These are phyloP conservation scores for Aspergillus arachidicola DNA, from an alignment of 2,329 filamentous ascomycete species.

Conservation along the genomic window DNA sequence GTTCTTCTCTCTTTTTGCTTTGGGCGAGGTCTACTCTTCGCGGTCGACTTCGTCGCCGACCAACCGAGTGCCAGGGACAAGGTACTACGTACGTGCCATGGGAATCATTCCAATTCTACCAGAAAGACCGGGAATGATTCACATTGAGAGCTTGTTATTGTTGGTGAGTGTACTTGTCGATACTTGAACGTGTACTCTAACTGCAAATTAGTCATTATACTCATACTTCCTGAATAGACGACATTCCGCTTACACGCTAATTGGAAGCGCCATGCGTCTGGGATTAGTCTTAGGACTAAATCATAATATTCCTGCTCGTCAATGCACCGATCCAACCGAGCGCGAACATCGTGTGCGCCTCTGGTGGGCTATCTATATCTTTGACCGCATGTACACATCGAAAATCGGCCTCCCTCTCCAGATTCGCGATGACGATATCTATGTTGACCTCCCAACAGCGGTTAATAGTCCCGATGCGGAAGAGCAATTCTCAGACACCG, in stretches of 20 bases:
- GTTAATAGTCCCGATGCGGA: constrained; percentile 20
- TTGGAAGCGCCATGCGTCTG: constrained; percentile 40
- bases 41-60: constrained; percentile 23
- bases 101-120: constrained; percentile 40
- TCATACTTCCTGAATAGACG: constrained; percentile 32
- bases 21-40: constrained; percentile 46
- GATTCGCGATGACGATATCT: constrained; percentile 49
- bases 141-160: constrained; percentile 43
- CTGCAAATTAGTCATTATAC: constrained; percentile 21
- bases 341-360: constrained; percentile 32
- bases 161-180: constrained; percentile 26
- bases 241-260: constrained; percentile 31
- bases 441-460: constrained; percentile 33
- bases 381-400: constrained; percentile 47
- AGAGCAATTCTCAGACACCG: constrained; percentile 35
- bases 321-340: constrained; percentile 35
- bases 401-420: constrained; percentile 50
- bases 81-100: constrained; percentile 43
- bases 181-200: background rate
- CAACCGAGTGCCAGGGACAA: constrained; percentile 39
- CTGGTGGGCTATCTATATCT: constrained; percentile 37
- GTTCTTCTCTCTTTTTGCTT: constrained; percentile 45
- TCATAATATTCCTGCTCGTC: constrained; percentile 32
- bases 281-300: constrained; percentile 46
- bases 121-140: constrained; percentile 44